Conservation (phyloP, 345 rosid genomes). For the Acer campestre region DNA sequence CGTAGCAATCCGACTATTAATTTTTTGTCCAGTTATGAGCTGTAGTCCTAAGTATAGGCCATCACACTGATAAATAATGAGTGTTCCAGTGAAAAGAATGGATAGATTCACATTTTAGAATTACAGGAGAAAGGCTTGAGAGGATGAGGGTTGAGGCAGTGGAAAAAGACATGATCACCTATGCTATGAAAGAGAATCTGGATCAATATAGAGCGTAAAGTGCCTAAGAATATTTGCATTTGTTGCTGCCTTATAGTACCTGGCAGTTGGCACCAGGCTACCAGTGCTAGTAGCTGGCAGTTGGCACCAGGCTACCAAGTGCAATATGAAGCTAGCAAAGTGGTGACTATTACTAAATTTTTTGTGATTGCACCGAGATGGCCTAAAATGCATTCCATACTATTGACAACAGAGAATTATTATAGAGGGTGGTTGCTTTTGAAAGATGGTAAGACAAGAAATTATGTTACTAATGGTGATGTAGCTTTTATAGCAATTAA, state of each 20-base stretch:
- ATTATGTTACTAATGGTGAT: no score
- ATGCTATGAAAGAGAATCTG: background rate
- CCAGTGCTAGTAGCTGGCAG: background rate
- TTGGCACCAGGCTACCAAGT: background rate
- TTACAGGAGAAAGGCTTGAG: background rate
- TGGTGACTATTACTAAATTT: background rate
- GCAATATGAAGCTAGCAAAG: background rate
- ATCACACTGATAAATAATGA: background rate
- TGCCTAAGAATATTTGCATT: background rate
- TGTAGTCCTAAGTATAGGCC: background rate
- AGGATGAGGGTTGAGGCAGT: background rate
- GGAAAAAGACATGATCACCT: background rate
- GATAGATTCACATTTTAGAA: background rate
- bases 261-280: background rate
- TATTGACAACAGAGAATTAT: conserved; percentile 1
- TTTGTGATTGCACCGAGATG: background rate
- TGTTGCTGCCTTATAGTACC: background rate
- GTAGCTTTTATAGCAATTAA: background rate
- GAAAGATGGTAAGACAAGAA: background rate
- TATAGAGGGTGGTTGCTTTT: background rate
- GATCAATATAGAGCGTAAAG: background rate
- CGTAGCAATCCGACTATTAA: background rate
- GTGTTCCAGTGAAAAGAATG: background rate
- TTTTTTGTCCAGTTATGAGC: background rate
- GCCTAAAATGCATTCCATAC: background rate